Percentiles rank a stretch among this genome's conserved stretches.
phyloP scores from a whole-genome alignment of 352 stramenopile genomes.

The Pythium biforme region DNA sequence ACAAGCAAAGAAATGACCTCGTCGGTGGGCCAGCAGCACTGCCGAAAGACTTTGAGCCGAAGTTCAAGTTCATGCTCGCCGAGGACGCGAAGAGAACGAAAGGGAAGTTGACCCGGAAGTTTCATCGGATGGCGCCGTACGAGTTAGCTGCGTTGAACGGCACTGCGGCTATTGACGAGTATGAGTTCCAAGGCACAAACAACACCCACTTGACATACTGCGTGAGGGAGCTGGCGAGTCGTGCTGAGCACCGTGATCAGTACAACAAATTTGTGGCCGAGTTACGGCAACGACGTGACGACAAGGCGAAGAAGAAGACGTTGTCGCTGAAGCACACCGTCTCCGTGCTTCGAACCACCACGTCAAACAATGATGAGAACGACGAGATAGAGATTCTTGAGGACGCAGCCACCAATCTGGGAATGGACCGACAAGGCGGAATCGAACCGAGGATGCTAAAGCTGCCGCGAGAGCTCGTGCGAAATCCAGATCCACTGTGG shows the following conservation, averaged over 20 bases:
- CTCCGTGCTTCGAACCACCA: constrained; percentile 35
- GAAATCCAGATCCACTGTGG: constrained; percentile 66
- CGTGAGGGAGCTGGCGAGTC: constrained; percentile 73
- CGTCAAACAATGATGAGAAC: constrained; percentile 32
- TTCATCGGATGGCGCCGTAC: constrained; percentile 61
- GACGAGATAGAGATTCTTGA: constrained; percentile 46
- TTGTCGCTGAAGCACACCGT: constrained; percentile 49
- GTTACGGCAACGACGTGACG: constrained; percentile 30
- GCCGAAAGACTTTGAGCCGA: constrained; percentile 80
- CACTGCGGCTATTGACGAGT: constrained; percentile 74
- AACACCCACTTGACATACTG: constrained; percentile 86
- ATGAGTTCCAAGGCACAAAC: constrained; percentile 81
- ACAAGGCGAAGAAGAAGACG: constrained; percentile 31
- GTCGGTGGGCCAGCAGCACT: constrained; percentile 66
- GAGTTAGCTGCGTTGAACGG: constrained; percentile 62
- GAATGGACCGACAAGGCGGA: constrained; percentile 46
- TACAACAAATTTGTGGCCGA: constrained; percentile 75
- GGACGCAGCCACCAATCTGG: constrained; percentile 42
- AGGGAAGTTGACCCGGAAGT: constrained; percentile 45
- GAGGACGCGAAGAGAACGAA: constrained; percentile 70
- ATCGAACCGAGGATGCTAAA: constrained; percentile 43
- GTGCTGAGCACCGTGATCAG: constrained; percentile 57
- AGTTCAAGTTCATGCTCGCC: constrained; percentile 89
- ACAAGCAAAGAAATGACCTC: constrained; percentile 34
- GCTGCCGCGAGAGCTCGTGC: constrained; percentile 40